Evolutionary conservation across 139 green algal species (phyloP).

Genomic region (Coelastrella sp.): DNA sequence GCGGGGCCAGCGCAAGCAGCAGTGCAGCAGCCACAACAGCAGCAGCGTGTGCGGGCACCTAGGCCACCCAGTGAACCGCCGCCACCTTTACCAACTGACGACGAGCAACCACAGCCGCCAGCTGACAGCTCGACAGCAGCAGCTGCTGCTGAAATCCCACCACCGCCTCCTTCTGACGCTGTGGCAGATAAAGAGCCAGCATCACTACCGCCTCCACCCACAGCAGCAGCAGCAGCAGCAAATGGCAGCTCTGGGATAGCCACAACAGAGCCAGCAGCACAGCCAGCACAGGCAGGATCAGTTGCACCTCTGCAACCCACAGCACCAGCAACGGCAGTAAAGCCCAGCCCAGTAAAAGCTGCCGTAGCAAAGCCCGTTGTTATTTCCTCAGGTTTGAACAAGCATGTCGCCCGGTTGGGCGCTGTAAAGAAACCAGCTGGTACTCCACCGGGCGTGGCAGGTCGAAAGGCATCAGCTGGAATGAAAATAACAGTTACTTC

Average conservation of each 20-base stretch:
- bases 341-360: not conserved
- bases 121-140: not conserved
- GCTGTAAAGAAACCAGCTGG: not conserved
- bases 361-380: slow-evolving; percentile 1
- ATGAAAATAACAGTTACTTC: not conserved
- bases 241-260: too few species aligned
- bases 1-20: not conserved
- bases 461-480: not conserved
- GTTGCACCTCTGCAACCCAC: too few species aligned
- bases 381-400: not conserved
- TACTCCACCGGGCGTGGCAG: too few species aligned
- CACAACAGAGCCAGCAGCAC: not conserved
- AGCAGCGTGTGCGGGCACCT: not conserved
- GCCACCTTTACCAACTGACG: not conserved
- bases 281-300: too few species aligned
- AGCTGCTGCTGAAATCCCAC: slow-evolving; percentile 11
- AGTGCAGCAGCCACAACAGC: not conserved
- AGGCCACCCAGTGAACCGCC: not conserved
- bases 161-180: not conserved
- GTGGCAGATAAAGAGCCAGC: slow-evolving; percentile 6
- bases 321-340: not conserved
- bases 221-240: slow-evolving; percentile 2
- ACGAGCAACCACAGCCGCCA: not conserved
- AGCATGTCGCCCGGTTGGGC: not conserved
- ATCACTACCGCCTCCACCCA: not conserved